Evolutionary conservation across 2,329 filamentous ascomycete genomes (phyloP).

Genomic region (Calonectria multiphialidica): DNA sequence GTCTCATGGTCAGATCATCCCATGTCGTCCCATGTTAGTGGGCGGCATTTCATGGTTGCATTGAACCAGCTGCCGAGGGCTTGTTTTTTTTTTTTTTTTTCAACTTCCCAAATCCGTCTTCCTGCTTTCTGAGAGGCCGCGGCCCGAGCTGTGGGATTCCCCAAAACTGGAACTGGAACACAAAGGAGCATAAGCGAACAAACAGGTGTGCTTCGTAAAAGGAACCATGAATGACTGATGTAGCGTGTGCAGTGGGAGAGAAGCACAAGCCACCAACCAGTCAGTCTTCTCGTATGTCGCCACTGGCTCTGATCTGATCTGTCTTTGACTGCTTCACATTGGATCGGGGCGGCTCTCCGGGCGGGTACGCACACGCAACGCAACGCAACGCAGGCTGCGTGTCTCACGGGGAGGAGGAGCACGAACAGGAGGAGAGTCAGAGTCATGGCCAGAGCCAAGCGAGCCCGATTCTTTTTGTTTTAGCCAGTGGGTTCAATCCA

Average conservation of each 20-base stretch:
- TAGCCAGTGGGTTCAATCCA: not conserved
- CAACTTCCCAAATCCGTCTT: not conserved
- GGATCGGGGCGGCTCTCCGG: not conserved
- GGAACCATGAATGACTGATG: not conserved
- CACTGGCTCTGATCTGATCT: not conserved
- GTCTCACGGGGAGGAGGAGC: no score
- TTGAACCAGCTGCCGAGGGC: conserved; percentile 1
- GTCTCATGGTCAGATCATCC: conserved; percentile 14
- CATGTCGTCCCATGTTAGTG: conserved; percentile 11
- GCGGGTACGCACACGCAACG: not conserved
- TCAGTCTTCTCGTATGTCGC: not conserved
- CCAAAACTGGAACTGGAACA: not conserved
- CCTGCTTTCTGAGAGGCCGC: not conserved
- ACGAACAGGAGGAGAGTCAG: no score
- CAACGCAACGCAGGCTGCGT: not conserved
- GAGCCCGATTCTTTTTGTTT: not conserved
- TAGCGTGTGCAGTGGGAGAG: not conserved
- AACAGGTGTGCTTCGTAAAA: not conserved
- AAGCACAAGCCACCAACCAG: not conserved
- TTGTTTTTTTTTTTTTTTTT: no score
- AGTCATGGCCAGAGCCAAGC: no score
- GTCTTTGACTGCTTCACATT: not conserved
- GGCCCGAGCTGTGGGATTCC: not conserved
- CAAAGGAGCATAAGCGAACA: not conserved
- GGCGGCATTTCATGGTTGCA: conserved; percentile 6